Base-by-base conservation (phyloP, 768 basidiomycete species). In the Rickenella mellea region DNA sequence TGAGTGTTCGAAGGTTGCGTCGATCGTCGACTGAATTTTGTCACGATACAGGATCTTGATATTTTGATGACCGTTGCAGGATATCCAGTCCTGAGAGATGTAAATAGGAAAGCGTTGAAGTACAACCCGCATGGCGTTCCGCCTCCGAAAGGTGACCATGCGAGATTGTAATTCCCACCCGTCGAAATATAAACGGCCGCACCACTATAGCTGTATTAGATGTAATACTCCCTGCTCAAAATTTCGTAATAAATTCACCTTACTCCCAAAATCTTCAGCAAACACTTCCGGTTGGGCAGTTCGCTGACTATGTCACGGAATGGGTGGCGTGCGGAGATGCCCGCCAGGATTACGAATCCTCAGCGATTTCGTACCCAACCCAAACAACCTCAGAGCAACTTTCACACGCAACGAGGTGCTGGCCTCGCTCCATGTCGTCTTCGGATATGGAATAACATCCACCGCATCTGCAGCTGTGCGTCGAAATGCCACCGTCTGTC, bases 371-470 rank as follows among this genome's bases (percentile, higher is more conserved):
- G 52, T 87, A 90, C 1, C 88, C 87, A n/a, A 78, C 83, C 83
- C 86, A 90, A 1, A 90, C 65, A 7, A 75, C 76, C 58, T 90
- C 88, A 12, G 88, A 91, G 55, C 87, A 90, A 41, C 74, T 74
- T 42, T 62, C 72, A 49, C 88, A 91, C 2, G 71, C 77, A 8
- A 87, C 63, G 5, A 90, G 67, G 56, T 90, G 87, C 38, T 66
- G 65, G n/a, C 76, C 88, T 2, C 60, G 60, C 45, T 89, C 85
- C 68, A 90, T 71, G 39, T 80, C 70, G 2, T 51, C 58, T 41
- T 70, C 68, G 0, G 65, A 66, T 42, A 90, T 75, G 27, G 51
- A 60, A 52, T 87, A 90, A 15, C 36, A 45, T 5, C 82, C 82
- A 32, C 85, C 83, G 51, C 88, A 91, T 15, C 88, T 76, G 61